Base-by-base conservation (phyloP, 495 filamentous ascomycete genomes). In the Lindgomyces ingoldianus region DNA sequence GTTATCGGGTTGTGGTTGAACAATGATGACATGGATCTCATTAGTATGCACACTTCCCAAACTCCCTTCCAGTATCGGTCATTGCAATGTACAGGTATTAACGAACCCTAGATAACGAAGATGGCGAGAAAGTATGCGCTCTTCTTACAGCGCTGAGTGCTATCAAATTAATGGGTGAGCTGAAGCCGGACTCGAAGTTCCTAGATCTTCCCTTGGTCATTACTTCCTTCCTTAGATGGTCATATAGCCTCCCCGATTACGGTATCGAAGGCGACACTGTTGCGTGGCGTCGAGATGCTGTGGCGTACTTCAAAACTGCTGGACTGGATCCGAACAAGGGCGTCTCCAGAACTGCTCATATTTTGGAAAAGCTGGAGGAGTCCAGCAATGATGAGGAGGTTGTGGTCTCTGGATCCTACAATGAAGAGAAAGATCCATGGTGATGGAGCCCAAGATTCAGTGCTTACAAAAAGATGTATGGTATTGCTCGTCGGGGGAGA, bases 201-300 rank as follows among this genome's bases (percentile, higher is more conserved):
- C 25, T 62, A 3, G 48, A 67, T 33, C 24, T 67, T 12, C 47
- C 57, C 4, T 48, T 67, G 11, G 64, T 67, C 48, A 41, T 67
- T 21, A 47, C 22, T 24, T 62, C 3, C 51, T 67, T 26, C 48
- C 49, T 62, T 14, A 18, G 44, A 12, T 53, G 21, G 27, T 3
- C 12, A 14, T 16, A 62, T 36, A 36, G 33, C 27, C 62, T 67
- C 46, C 42, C 24, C 16, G 36, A 25, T 11, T 60, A 53, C 29
- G 56, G 54, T 26, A 46, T 53, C 12, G 57, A 62, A 29, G 59
- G 48, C 36, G 42, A 62, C 19, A 41, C n/a, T 1, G 26, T 36
- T 12, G 16, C n/a, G 18, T 67, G 64, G 64, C 57, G 16, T 3
- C 3, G 10, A 19, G 6, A 61, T 2, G 64, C 44, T 12, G 51